A percentile compares a stretch with the other conserved stretches of the same genome.
Conservation (phyloP, 2,329 filamentous ascomycete genomes). For the Madurella mycetomatis region DNA sequence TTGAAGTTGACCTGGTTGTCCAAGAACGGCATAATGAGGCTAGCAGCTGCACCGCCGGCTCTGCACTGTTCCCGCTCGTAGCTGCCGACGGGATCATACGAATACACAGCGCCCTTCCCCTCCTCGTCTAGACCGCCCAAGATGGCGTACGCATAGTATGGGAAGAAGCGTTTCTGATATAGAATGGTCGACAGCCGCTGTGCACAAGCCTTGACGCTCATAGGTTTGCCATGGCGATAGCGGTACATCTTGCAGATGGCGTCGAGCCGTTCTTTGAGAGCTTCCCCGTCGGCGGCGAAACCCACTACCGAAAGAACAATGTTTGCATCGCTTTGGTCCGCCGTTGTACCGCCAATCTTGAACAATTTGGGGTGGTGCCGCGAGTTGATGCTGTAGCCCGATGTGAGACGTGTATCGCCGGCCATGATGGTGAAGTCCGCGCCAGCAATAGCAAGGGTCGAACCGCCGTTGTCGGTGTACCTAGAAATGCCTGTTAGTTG, state of each 20-base stretch:
- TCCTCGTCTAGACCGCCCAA: conserved; percentile 92
- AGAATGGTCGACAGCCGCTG: conserved; percentile 93
- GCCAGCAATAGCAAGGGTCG: conserved; percentile 90
- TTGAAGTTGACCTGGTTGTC: conserved; percentile 99
- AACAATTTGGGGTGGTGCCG: conserved; percentile 94
- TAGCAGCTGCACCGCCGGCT: conserved; percentile 85
- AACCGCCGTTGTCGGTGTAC: conserved; percentile 97
- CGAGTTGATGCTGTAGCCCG: conserved; percentile 98
- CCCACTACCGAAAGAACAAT: conserved; percentile 92
- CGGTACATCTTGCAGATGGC: conserved; percentile 98
- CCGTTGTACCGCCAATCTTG: conserved; percentile 88
- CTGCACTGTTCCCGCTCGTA: conserved; percentile 97
- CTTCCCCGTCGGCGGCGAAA: conserved; percentile 91
- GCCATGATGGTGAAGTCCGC: conserved; percentile 94
- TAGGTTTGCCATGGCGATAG: conserved; percentile 95
- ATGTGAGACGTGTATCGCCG: conserved; percentile 91
- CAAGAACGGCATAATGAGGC: conserved; percentile 97
- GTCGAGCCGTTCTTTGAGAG: conserved; percentile 89
- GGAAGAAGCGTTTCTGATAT: conserved; percentile 97
- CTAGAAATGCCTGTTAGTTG: conserved; percentile 40
- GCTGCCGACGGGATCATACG: conserved; percentile 94
- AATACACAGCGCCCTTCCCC: conserved; percentile 89
- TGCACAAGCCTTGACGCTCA: conserved; percentile 90
- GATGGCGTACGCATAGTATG: conserved; percentile 95
- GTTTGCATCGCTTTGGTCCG: conserved; percentile 76